Conservation (phyloP, 139 green algal genomes). For the Pseudopediastrum boryanum region DNA sequence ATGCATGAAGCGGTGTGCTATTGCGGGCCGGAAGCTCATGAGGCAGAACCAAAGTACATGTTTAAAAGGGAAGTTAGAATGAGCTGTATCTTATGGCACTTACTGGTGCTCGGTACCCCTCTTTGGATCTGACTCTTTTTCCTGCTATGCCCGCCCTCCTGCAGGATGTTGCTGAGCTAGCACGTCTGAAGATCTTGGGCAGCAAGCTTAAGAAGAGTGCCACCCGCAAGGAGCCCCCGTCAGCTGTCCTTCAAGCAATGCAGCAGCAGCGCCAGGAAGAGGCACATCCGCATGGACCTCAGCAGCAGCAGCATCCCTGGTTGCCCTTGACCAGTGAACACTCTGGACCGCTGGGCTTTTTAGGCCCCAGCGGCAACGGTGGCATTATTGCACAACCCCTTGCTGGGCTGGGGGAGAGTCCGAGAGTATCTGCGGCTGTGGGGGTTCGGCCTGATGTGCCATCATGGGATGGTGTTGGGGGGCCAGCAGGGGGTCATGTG, state of each 20-base stretch:
- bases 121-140: too few relatives aligned
- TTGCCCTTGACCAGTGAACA: too few relatives aligned
- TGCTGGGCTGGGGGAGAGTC: neutral
- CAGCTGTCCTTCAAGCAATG: constrained; percentile 41
- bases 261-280: constrained; percentile 42
- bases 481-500: too few relatives aligned
- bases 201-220: constrained; percentile 56
- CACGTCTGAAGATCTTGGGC: constrained; percentile 69
- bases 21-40: too few relatives aligned
- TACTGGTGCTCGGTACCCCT: too few relatives aligned
- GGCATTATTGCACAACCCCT: neutral
- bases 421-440: neutral
- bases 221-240: constrained; percentile 29
- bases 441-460: neutral
- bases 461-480: constrained; percentile 4
- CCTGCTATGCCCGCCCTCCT: neutral
- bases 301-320: constrained; percentile 1
- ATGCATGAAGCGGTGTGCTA: too few relatives aligned
- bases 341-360: too few relatives aligned
- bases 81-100: too few relatives aligned
- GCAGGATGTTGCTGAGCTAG: constrained; percentile 68
- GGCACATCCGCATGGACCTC: neutral
- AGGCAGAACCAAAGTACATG: too few relatives aligned
- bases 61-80: too few relatives aligned
- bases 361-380: neutral